Base-by-base conservation (phyloP, 2,329 filamentous ascomycete genomes). In the Drechslerella dactyloides region DNA sequence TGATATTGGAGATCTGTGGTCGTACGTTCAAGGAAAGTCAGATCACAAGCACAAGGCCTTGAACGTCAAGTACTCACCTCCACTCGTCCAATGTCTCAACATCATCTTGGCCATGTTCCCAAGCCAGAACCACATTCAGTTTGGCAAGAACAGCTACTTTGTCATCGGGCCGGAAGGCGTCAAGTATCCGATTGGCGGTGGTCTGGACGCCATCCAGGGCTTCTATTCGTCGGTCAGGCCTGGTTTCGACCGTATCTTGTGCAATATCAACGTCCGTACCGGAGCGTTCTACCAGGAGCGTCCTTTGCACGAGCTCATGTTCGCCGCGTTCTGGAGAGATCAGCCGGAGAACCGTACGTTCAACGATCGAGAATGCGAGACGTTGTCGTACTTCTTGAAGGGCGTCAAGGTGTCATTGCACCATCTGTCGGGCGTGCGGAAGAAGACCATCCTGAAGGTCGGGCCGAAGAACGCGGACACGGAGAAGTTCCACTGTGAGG, bases 201-300 rank as follows among this genome's bases (percentile, higher is more conserved):
- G 85, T 1, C 79, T 89, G 0, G 80, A 84, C 56, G 86, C 85
- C 1, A 78, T 87, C 2, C 82, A 86, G 46, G 87, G 87, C 0
- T 89, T 85, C 78, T 88, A 85, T 75, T 81, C 85, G 10, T 88
- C 85, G 75, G 84, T 87, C 35, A 84, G 87, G 4, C 83, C 85
- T 1, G 83, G 85, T 1, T 84, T 85, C 10, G 82, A 82, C 40
- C 82, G 86, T 2, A 79, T 89, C 3, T 77, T 89, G 0, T 78
- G 89, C 21, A 89, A 89, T 62, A 80, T 89, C 3, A 87, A 89
- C 63, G 85, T 89, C 35, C 85, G 85, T 8, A 84, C 84, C 56
- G 81, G 82, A 1, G 85, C 85, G 0, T 88, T 87, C 75, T 86
- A 86, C 78, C 81, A 84, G 75, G 59, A 70, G 15, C 53, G 54